Conservation (phyloP, 768 basidiomycete species). For the Boletus insuetus region DNA sequence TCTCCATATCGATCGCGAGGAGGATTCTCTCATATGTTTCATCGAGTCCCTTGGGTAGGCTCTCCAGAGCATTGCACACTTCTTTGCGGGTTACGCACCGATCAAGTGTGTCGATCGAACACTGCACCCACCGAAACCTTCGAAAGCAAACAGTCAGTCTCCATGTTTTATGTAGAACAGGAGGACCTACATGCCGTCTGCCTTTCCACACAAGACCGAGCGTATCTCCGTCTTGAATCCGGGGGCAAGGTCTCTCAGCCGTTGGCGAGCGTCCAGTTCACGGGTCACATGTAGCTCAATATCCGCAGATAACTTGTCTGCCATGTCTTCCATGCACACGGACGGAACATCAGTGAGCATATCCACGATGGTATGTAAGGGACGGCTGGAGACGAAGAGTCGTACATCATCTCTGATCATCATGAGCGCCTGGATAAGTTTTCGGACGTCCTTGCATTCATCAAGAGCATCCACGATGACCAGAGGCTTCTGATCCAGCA, state of each 20-base stretch:
- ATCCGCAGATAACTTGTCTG: neutral
- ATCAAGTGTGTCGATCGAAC: conserved; percentile 1
- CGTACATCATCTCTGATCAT: neutral
- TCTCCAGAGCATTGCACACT: neutral
- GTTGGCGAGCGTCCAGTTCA: neutral
- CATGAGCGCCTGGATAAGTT: neutral
- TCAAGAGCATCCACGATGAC: conserved; percentile 7
- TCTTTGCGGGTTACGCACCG: neutral
- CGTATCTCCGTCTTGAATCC: neutral
- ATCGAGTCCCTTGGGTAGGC: neutral
- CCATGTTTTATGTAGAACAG: too few relatives aligned
- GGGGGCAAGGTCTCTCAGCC: neutral
- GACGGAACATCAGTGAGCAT: neutral
- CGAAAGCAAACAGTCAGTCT: neutral
- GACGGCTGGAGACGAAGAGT: conserved; percentile 3
- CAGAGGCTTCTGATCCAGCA: neutral
- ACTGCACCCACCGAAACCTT: conserved; percentile 4
- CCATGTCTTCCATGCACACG: neutral
- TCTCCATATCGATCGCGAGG: neutral
- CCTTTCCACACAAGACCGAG: neutral
- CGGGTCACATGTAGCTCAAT: neutral
- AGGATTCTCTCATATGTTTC: conserved; percentile 6
- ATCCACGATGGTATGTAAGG: neutral
- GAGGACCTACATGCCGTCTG: neutral
- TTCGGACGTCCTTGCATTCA: neutral